These are phyloP conservation scores for Pleurotus giganteus DNA, from an alignment of 768 basidiomycete species.

Conservation along the genomic window DNA sequence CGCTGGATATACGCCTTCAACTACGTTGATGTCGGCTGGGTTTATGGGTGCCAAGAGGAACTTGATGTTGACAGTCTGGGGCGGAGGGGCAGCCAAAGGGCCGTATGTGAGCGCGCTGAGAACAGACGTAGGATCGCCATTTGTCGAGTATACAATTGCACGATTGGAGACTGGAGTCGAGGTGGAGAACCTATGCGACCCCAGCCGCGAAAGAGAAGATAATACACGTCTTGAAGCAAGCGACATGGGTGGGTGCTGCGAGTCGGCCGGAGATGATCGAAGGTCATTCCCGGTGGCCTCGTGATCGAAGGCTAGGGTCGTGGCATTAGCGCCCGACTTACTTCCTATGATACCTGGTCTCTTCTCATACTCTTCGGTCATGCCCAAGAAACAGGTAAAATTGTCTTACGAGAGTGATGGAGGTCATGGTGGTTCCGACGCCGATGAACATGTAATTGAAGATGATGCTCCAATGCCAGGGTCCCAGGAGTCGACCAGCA, in stretches of 20 bases:
- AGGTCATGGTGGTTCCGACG: neutral
- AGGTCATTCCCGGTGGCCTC: slow-evolving; percentile 1
- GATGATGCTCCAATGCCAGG: neutral
- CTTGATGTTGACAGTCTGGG: slow-evolving; percentile 61
- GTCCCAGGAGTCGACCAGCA: slow-evolving; percentile 4
- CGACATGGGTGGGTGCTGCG: neutral
- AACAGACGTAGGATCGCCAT: slow-evolving; percentile 63
- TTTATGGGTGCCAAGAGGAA: slow-evolving; percentile 76
- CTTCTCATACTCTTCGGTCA: neutral
- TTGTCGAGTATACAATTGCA: slow-evolving; percentile 61
- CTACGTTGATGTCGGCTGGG: slow-evolving; percentile 78
- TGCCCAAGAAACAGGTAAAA: neutral
- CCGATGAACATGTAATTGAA: neutral
- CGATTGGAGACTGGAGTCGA: slow-evolving; percentile 39
- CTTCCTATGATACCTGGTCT: neutral
- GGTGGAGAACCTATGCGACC: slow-evolving; percentile 25
- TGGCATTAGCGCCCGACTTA: neutral
- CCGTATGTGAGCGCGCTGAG: slow-evolving; percentile 53
- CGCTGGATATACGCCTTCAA: slow-evolving; percentile 80
- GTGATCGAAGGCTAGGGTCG: neutral
- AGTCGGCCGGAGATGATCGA: neutral
- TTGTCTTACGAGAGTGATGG: neutral
- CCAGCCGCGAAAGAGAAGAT: neutral
- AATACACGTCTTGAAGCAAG: neutral
- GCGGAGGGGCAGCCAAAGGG: slow-evolving; percentile 47